Percentiles rank a stretch among this genome's conserved stretches.
phyloP scores from a whole-genome alignment of 345 rosid species.

The Moringa oleifera region DNA sequence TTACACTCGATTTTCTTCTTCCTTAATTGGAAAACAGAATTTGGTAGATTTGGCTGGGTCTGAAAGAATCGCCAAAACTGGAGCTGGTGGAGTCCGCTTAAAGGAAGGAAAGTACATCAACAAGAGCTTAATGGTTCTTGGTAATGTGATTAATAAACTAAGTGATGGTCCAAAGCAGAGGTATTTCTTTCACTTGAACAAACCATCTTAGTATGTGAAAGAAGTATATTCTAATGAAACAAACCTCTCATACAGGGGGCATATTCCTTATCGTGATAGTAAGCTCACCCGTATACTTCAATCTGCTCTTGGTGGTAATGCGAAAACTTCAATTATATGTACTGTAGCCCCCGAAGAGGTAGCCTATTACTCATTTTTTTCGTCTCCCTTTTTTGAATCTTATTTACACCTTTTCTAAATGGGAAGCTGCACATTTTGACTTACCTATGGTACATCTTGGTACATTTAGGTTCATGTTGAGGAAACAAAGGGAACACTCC shows the following conservation, averaged over 20 bases:
- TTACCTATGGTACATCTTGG: constrained; percentile 1
- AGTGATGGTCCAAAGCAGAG: constrained; percentile 77
- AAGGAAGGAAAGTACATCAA: constrained; percentile 92
- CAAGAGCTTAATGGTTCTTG: constrained; percentile 95
- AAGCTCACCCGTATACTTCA: constrained; percentile 97
- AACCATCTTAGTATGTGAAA: neutral
- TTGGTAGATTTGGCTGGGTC: constrained; percentile 97
- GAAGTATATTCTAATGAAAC: constrained; percentile 6
- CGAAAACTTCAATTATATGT: constrained; percentile 94
- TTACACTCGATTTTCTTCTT: constrained; percentile 5
- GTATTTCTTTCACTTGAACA: constrained; percentile 27
- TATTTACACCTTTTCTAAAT: neutral
- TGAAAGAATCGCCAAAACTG: constrained; percentile 88
- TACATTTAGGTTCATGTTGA: constrained; percentile 72
- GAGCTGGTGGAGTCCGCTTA: constrained; percentile 89
- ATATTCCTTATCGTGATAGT: constrained; percentile 98
- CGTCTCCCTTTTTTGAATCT: neutral
- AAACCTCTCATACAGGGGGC: constrained; percentile 49
- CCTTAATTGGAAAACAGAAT: constrained; percentile 43
- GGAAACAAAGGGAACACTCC: constrained; percentile 93
- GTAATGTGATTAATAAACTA: constrained; percentile 91
- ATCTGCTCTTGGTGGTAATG: constrained; percentile 97
- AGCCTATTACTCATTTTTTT: constrained; percentile 7
- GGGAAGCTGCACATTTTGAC: neutral
- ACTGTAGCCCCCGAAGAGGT: constrained; percentile 99